Base-by-base conservation (phyloP, 2,329 filamentous ascomycete species). In the Fusarium sp. region DNA sequence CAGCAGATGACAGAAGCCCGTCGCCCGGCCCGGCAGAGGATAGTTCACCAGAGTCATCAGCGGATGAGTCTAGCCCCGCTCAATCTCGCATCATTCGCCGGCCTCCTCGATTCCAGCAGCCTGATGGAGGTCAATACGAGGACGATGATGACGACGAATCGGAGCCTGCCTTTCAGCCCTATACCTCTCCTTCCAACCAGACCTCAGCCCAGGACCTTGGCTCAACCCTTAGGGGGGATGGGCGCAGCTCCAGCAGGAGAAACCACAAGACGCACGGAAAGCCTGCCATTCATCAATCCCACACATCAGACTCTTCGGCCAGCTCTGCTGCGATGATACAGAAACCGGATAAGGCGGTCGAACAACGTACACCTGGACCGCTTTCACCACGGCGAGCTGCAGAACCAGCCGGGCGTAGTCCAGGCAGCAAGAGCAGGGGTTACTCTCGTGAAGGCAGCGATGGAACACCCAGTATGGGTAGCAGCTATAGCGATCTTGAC, bases 401-500 rank as follows among this genome's bases (percentile, higher is more conserved):
- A 7, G 88, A 89, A 68, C 69, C 88, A 44, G 79, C 82, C 3
- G 81, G 81, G 23, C 77, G 83, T 39, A 86, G 82, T 66, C 83
- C 85, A 2, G 75, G 77, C 9, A 76, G 75, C 9, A 82, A 82
- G 57, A 78, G 76, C 25, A 81, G 82, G 66, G 80, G 78, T 0
- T 75, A 78, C 41, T 84, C 83, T 2, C 80, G 82, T 11, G 87
- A 89, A 60, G 85, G 85, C 11, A 92, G 88, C 69, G 89, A 92
- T 61, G 88, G 88, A 13, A 89, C 88, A 13, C 89, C 88, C 2
- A 92, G 89, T 67, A 92, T 93, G 87, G 90, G 91, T 1, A 94
- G 91, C 73, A 93, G 90, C 68, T 95, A 92, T 69, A 94, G 90
- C 75, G 92, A 95, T 77, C 81, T 96, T 38, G 91, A 94, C 72